These are phyloP conservation scores for Malania oleifera DNA, from an alignment of 164 flowering plant species.

Conservation along the genomic window DNA sequence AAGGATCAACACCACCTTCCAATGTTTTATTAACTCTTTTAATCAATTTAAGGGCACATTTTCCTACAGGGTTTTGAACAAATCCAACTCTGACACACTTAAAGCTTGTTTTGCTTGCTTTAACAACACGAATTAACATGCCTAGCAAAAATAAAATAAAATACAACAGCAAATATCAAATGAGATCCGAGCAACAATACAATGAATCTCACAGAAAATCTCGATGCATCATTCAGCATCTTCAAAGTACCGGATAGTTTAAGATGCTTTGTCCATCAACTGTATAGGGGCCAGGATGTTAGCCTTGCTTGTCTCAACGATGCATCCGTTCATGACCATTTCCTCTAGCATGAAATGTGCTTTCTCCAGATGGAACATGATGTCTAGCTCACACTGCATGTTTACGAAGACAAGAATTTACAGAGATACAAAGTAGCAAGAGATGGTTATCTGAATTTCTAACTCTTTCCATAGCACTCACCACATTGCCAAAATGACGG, in stretches of 20 bases:
- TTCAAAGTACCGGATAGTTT: constrained; percentile 3
- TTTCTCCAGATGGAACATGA: constrained; percentile 98
- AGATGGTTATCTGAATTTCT: not conserved
- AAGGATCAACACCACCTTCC: no score
- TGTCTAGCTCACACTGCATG: constrained; percentile 94
- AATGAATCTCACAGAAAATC: not conserved
- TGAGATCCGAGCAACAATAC: not conserved
- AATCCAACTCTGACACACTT: no score
- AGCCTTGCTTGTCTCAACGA: constrained; percentile 92
- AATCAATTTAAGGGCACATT: no score
- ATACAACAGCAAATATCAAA: no score
- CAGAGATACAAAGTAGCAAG: not conserved
- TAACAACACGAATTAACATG: no score
- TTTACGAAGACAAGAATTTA: not conserved
- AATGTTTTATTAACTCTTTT: no score
- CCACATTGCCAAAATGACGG: constrained; percentile 99
- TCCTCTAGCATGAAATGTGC: constrained; percentile 99
- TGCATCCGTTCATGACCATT: constrained; percentile 98
- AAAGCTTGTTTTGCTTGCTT: no score
- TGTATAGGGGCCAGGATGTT: constrained; percentile 81
- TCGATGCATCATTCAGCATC: not conserved
- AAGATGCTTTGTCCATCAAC: constrained; percentile 84
- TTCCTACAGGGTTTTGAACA: no score
- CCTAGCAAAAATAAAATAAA: no score
- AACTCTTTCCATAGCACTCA: constrained; percentile 23